These are phyloP conservation scores for Lentinula lateritia DNA, from an alignment of 768 basidiomycete species.

Conservation along the genomic window DNA sequence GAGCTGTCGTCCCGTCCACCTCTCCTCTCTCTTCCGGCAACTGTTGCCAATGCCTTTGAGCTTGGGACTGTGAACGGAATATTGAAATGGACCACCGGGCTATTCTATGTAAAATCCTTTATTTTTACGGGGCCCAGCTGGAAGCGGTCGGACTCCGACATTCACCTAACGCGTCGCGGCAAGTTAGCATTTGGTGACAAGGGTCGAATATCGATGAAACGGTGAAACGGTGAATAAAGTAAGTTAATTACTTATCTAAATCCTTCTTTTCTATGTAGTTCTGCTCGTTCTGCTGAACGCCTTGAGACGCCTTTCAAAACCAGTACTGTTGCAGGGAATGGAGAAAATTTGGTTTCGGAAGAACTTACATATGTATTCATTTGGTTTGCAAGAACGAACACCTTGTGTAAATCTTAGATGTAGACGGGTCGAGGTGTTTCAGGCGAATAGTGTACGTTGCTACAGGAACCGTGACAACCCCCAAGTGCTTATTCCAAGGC, in stretches of 20 bases:
- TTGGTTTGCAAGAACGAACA: not conserved
- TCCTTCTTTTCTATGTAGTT: not conserved
- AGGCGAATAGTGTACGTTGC: slow-evolving; percentile 14
- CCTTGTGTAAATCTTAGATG: slow-evolving; percentile 1
- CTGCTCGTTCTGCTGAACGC: not conserved
- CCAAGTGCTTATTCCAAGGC: not conserved
- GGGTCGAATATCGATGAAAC: not conserved
- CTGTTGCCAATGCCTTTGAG: not conserved
- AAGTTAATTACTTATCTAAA: not conserved
- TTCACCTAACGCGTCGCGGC: not conserved
- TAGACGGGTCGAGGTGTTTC: slow-evolving; percentile 1
- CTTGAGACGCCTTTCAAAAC: not conserved
- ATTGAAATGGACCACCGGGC: not conserved
- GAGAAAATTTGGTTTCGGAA: not conserved
- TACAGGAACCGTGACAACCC: slow-evolving; percentile 10
- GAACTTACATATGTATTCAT: not conserved
- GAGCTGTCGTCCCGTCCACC: not conserved
- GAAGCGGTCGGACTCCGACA: not conserved
- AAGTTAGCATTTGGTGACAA: not conserved
- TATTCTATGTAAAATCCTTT: too few relatives aligned
- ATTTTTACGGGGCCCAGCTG: not conserved
- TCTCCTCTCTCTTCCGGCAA: not conserved
- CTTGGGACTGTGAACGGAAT: not conserved
- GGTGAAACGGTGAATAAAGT: not conserved
- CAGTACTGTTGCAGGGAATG: not conserved